A percentile compares a stretch with the other conserved stretches of the same genome.
phyloP scores from a whole-genome alignment of 441 rosid species.

The Populus tomentosa region DNA sequence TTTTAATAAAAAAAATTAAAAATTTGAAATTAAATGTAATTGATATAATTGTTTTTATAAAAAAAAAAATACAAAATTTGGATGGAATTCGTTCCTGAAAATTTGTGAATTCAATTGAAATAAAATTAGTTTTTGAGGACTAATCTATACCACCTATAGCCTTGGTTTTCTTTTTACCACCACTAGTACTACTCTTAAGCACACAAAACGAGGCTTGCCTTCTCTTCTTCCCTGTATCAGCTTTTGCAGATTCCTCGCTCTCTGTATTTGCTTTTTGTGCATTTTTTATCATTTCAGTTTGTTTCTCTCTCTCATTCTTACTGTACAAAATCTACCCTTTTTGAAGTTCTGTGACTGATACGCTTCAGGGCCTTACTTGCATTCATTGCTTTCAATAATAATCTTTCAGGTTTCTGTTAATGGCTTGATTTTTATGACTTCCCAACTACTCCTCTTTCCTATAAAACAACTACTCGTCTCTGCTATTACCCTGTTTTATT shows the following conservation, averaged over 20 bases:
- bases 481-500: not conserved
- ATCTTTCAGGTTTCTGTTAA: slow-evolving; percentile 16
- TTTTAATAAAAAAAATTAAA: too few species aligned
- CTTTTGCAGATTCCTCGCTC: slow-evolving; percentile 17
- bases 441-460: slow-evolving; percentile 10
- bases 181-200: not conserved
- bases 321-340: slow-evolving; percentile 9
- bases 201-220: slow-evolving; percentile 23
- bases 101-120: not conserved
- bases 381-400: slow-evolving; percentile 1
- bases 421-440: slow-evolving; percentile 19
- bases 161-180: not conserved
- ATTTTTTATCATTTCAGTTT: not conserved
- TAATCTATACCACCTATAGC: not conserved
- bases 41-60: too few species aligned
- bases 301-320: not conserved
- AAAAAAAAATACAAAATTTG: too few species aligned
- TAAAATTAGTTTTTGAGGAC: not conserved
- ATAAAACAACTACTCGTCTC: slow-evolving; percentile 13
- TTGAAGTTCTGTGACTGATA: not conserved
- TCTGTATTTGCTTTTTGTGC: slow-evolving; percentile 13
- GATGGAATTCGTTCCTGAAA: not conserved
- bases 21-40: too few species aligned
- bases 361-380: not conserved
- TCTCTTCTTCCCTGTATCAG: not conserved